Conservation (phyloP, 1,139 yeast species). For the Kodamaea arcana region DNA sequence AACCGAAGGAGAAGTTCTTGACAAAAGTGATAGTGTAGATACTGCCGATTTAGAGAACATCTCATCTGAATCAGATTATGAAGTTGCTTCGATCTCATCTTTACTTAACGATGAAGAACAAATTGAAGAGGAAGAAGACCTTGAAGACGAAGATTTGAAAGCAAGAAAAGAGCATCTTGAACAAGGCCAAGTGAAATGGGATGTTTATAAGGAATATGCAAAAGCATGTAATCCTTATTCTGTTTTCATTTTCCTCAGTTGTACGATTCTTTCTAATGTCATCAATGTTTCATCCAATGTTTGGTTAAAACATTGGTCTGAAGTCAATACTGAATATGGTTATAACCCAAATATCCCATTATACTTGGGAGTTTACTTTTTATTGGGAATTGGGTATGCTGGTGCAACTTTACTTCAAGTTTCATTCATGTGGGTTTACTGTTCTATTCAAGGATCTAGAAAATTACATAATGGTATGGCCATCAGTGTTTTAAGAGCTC, state of each 20-base stretch:
- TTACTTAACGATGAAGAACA: slow-evolving; percentile 25
- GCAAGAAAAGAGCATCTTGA: slow-evolving; percentile 70
- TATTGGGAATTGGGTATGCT: slow-evolving; percentile 63
- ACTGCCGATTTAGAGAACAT: slow-evolving; percentile 6
- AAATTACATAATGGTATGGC: slow-evolving; percentile 80
- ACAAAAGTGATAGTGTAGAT: slow-evolving; percentile 4
- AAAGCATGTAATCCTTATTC: slow-evolving; percentile 78
- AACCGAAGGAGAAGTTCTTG: slow-evolving; percentile 15
- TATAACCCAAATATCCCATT: slow-evolving; percentile 64
- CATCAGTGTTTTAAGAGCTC: slow-evolving; percentile 76
- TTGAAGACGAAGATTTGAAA: slow-evolving; percentile 37
- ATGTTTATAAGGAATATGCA: slow-evolving; percentile 77
- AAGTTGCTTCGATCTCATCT: slow-evolving; percentile 12
- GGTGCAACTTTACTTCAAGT: slow-evolving; percentile 63
- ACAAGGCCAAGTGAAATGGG: slow-evolving; percentile 93
- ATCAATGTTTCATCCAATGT: slow-evolving; percentile 56
- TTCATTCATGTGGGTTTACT: slow-evolving; percentile 72
- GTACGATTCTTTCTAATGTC: slow-evolving; percentile 53
- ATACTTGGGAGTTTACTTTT: slow-evolving; percentile 73
- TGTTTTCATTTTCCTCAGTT: slow-evolving; percentile 53
- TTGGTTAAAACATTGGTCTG: slow-evolving; percentile 98
- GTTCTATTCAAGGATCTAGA: slow-evolving; percentile 80
- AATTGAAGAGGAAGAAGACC: slow-evolving; percentile 19
- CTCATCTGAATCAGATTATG: slow-evolving; percentile 10
- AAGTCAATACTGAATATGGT: slow-evolving; percentile 67